Base-by-base conservation (phyloP, 2,329 filamentous ascomycete genomes). In the Fusarium irregulare region DNA sequence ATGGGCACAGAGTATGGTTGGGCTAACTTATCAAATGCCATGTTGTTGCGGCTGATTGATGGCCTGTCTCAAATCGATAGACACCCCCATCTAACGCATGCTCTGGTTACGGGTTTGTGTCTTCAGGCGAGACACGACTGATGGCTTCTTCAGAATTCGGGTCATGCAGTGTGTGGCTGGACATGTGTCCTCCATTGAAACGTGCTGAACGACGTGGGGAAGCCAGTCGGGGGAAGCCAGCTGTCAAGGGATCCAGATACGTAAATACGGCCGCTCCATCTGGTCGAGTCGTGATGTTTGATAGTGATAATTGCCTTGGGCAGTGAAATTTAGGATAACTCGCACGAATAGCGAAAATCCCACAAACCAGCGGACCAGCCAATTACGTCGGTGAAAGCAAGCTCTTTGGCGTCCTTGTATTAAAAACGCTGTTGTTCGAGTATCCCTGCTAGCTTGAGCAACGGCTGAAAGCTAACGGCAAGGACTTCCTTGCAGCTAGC, bases 171-270 rank as follows among this genome's bases (percentile, higher is more conserved):
- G 76, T 79, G 77, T 79, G 76, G 75, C 76, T 78, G 73, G 75
- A 76, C 77, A 78, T 79, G 78, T 79, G 78, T 78, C 76, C 66
- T 74, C 76, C 71, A 71, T 77, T 79, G 76, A 79, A 79, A 79
- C 76, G 76, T 75, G 73, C 72, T 75, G 76, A 69, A 63, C 66
- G 46, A 69, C 71, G 70, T 68, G 68, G 51, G 59, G 64, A 70
- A 76, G 75, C 76, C 76, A 75, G 74, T 76, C 70, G 75, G 73
- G 65, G 68, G 64, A 63, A 60, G 75, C 76, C 75, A 78, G 72
- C 72, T 78, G 76, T 77, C 75, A 76, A 75, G 66, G 66, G 71
- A 56, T 69, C 60, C 70, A 61, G 64, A 71, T 60, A 62, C 55
- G 64, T 57, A 71, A 71, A 72, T 63, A 66, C 48, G 50, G 44